Base-by-base conservation (phyloP, 768 basidiomycete species). In the Ramaria sp. region DNA sequence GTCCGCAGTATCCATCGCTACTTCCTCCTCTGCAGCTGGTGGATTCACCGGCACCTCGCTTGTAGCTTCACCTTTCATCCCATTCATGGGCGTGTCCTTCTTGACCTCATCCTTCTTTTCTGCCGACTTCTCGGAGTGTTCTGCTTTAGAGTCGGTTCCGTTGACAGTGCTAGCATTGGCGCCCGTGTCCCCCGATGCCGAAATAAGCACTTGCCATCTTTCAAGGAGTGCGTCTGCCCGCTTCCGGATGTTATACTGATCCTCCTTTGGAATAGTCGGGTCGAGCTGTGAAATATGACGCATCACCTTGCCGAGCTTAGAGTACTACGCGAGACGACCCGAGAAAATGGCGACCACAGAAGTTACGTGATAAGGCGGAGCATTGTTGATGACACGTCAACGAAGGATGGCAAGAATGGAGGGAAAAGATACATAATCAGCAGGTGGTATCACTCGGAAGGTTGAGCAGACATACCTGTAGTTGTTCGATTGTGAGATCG, bases 251-350 rank as follows among this genome's bases (percentile, higher is more conserved):
- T 82, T 75, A 73, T 80, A 78, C 62, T 88, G 81, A 48, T 79
- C 75, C 58, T 80, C 73, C 37, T 71, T 71, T 4, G 88, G 85
- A 18, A 89, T 78, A 16, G 74, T 72, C 34, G 71, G 67, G 5
- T 66, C 42, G 7, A 87, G 73, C 6, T 75, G 72, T 25, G 82
- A 73, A 61, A 93, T 87, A 68, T 89, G 87, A 61, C 88, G 86
- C 86, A 93, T 88, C 32, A 93, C 88, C 71, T 85, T 85, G 67
- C 79, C 82, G 59, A 88, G 85, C 67, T 88, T 88, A 48, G 88
- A 89, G 69, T 81, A 82, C 82, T 88, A 64, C n/a, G 56, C 9
- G 37, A 18, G 45, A 18, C 24, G 25, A 43, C 52, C 38, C 24
- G 41, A 53, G 13, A 36, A n/a, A 36, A 34, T 34, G 50, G 36